phyloP scores from a whole-genome alignment of 1,139 yeast species.

The Geotrichum australiense region DNA sequence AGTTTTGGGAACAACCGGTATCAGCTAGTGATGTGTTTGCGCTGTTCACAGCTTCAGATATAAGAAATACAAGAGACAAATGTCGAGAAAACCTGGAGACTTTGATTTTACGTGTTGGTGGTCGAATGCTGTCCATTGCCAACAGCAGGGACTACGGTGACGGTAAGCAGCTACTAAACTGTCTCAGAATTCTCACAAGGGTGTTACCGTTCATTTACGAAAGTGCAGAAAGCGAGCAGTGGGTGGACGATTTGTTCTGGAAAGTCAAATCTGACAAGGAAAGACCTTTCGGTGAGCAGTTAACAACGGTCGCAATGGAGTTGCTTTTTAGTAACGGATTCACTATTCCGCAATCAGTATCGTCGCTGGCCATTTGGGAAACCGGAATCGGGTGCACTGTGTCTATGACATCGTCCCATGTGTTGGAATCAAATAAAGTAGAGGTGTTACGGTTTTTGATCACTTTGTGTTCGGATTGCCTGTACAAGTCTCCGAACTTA shows the following conservation, averaged over 20 bases:
- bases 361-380: slow-evolving; percentile 51
- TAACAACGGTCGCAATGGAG: slow-evolving; percentile 44
- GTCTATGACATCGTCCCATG: slow-evolving; percentile 39
- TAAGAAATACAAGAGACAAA: slow-evolving; percentile 52
- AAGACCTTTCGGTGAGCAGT: slow-evolving; percentile 44
- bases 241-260: slow-evolving; percentile 44
- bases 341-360: slow-evolving; percentile 38
- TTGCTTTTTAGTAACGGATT: slow-evolving; percentile 57
- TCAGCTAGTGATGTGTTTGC: slow-evolving; percentile 51
- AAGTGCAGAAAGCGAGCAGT: slow-evolving; percentile 25
- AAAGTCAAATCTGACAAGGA: slow-evolving; percentile 1
- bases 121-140: slow-evolving; percentile 33
- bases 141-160: slow-evolving; percentile 28
- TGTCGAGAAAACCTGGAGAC: slow-evolving; percentile 51
- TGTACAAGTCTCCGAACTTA: slow-evolving; percentile 47
- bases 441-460: slow-evolving; percentile 60
- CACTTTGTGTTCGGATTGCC: slow-evolving; percentile 54
- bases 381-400: slow-evolving; percentile 60
- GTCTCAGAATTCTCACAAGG: slow-evolving; percentile 59
- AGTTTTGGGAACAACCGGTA: slow-evolving; percentile 42
- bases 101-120: slow-evolving; percentile 42
- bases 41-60: slow-evolving; percentile 49
- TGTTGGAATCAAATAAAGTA: slow-evolving; percentile 56
- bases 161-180: slow-evolving; percentile 42
- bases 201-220: slow-evolving; percentile 64